Evolutionary conservation across 2,329 filamentous ascomycete species (phyloP), one percentile per base, ranked within the genome.

Genomic region (Berkeleyomyces basicola): DNA sequence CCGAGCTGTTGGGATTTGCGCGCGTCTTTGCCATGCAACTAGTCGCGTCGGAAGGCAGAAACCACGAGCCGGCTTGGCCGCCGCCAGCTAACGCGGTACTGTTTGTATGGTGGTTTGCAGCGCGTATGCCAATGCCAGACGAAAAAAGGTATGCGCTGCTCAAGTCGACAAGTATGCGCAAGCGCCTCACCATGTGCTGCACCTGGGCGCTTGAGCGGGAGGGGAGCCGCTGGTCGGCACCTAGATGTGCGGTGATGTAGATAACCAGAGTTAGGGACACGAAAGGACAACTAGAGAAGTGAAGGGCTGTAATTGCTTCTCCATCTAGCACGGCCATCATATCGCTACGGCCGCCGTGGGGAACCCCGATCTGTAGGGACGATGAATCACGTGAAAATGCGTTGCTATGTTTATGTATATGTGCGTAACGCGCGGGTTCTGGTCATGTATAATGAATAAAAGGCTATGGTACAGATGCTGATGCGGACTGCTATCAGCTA

Each of bases 31-130:
- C 95, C 6, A 36, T 36, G 14, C 33, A 55, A 11, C 11, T 55
- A 6, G 7, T 44, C 74, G 75, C 61, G 87, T 85, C 64, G 86
- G 85, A 0, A 80, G 81, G 0, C 95, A 89, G 90, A 76, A 95
- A 37, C 82, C 87, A 62, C 79, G 84, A 47, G 7, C 84, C 91
- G 42, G 75, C 91, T 67, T 90, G 90, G 10, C 82, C 87, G 64
- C 86, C 85, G 23, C 90, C 90, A 0, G 77, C 81, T 14, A 88
- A 95, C 68, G 84, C 89, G 0, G 84, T 84, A 2, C 72, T 82
- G 1, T 93, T 96, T 67, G 88, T 90, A 0, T 96, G 90, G 79
- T 96, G 91, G 91, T 86, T 96, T 67, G 90, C 87, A 7, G 88
- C 83, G 69, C 84, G 93, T 23, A 73, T 95, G 10, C 90, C 90